Evolutionary conservation across 768 basidiomycete species (phyloP).

Genomic region (Boletellus emodensis): DNA sequence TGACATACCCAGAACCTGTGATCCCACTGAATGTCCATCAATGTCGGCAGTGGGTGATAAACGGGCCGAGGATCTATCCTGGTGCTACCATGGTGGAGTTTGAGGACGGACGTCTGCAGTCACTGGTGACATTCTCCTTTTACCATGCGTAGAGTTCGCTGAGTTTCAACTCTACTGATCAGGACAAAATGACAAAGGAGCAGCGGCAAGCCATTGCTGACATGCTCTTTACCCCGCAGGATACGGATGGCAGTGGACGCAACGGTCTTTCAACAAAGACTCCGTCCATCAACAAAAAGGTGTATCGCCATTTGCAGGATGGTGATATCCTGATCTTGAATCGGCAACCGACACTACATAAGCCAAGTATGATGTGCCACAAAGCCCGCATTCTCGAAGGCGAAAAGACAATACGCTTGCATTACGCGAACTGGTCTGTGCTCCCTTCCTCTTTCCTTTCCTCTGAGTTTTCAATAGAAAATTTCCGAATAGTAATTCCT

Average conservation of each 20-base stretch:
- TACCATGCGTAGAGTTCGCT: background rate
- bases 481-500: slow-evolving; percentile 71
- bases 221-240: slow-evolving; percentile 88
- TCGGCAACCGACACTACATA: slow-evolving; percentile 96
- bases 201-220: slow-evolving; percentile 95
- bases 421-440: slow-evolving; percentile 96
- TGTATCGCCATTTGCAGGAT: slow-evolving; percentile 90
- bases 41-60: slow-evolving; percentile 85
- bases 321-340: slow-evolving; percentile 96
- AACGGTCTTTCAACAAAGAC: slow-evolving; percentile 73
- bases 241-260: slow-evolving; percentile 44
- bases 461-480: slow-evolving; percentile 11
- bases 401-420: slow-evolving; percentile 99
- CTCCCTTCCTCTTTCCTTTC: slow-evolving; percentile 1
- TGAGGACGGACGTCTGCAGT: slow-evolving; percentile 87
- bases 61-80: slow-evolving; percentile 83
- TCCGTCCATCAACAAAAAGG: slow-evolving; percentile 89
- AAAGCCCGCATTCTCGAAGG: slow-evolving; percentile 87
- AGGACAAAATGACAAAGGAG: slow-evolving; percentile 86
- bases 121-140: slow-evolving; percentile 49
- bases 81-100: slow-evolving; percentile 94
- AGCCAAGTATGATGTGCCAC: slow-evolving; percentile 99
- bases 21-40: slow-evolving; percentile 87
- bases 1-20: slow-evolving; percentile 97
- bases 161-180: slow-evolving; percentile 2